Evolutionary conservation across 768 basidiomycete species (phyloP).

Genomic region (Termitomyces sp.): DNA sequence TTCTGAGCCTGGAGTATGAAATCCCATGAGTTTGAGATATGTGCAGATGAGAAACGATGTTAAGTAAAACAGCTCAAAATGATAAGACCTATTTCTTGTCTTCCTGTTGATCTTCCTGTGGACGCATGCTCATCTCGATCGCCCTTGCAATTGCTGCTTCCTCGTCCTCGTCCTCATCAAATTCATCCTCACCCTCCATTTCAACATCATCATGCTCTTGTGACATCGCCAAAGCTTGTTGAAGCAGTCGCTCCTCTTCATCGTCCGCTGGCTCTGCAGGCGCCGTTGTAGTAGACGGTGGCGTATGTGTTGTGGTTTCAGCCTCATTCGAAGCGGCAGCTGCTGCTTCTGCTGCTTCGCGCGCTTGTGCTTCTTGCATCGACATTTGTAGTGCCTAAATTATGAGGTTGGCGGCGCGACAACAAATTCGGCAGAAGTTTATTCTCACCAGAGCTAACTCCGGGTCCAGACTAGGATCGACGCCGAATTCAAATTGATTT

Average conservation of each 20-base stretch:
- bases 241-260: constrained; percentile 76
- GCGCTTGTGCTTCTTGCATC: constrained; percentile 89
- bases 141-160: constrained; percentile 89
- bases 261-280: constrained; percentile 48
- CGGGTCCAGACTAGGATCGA: constrained; percentile 94
- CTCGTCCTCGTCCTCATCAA: constrained; percentile 62
- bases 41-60: not conserved
- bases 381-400: constrained; percentile 91
- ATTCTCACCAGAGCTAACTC: constrained; percentile 87
- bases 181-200: constrained; percentile 29
- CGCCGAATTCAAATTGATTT: constrained; percentile 76
- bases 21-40: not conserved
- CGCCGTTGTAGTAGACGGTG: constrained; percentile 19
- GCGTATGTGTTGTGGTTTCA: constrained; percentile 25
- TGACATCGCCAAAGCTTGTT: constrained; percentile 74
- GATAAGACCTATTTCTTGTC: constrained; percentile 23
- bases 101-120: constrained; percentile 34
- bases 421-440: not conserved
- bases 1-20: not conserved
- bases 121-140: constrained; percentile 88
- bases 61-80: not conserved
- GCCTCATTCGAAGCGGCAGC: constrained; percentile 25
- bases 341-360: constrained; percentile 52
- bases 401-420: not conserved
- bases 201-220: constrained; percentile 45